Percentiles rank a stretch among this genome's conserved stretches.
phyloP scores from a whole-genome alignment of 1,284 basidiomycete genomes.

The Apiotrichum siamense region DNA sequence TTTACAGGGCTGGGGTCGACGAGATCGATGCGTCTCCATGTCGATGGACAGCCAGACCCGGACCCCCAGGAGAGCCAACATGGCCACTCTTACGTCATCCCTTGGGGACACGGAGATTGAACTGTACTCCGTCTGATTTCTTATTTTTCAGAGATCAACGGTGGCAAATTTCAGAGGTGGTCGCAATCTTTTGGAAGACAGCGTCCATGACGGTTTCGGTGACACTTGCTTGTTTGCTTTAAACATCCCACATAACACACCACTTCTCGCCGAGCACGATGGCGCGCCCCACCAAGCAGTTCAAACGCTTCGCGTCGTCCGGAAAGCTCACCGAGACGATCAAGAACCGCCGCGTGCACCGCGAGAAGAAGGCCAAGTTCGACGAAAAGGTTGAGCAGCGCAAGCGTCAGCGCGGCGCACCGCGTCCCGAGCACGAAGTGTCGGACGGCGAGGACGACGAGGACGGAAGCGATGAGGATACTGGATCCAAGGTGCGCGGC shows the following conservation, averaged over 20 bases:
- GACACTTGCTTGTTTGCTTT: no score
- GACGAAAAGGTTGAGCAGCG: constrained; percentile 51
- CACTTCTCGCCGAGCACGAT: constrained; percentile 41
- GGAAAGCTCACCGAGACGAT: constrained; percentile 82
- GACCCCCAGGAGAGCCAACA: no score
- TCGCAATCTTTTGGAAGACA: not conserved
- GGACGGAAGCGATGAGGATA: constrained; percentile 20
- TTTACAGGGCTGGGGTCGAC: no score
- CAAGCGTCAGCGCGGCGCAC: constrained; percentile 37
- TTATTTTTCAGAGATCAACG: not conserved
- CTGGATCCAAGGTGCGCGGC: constrained; percentile 16
- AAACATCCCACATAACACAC: no score
- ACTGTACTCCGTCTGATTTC: not conserved
- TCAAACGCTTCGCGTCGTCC: constrained; percentile 77
- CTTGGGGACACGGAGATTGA: not conserved
- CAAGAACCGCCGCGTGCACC: constrained; percentile 66
- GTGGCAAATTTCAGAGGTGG: constrained; percentile 1
- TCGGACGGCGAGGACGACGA: constrained; percentile 50
- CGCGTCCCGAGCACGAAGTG: constrained; percentile 35
- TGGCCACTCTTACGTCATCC: no score
- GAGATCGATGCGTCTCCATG: no score
- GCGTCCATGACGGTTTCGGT: not conserved
- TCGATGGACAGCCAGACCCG: no score
- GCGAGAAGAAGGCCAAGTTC: constrained; percentile 66
- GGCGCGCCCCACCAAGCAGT: constrained; percentile 64